phyloP scores from a whole-genome alignment of 78 protist species.

The Dictyostelium firmibasis region DNA sequence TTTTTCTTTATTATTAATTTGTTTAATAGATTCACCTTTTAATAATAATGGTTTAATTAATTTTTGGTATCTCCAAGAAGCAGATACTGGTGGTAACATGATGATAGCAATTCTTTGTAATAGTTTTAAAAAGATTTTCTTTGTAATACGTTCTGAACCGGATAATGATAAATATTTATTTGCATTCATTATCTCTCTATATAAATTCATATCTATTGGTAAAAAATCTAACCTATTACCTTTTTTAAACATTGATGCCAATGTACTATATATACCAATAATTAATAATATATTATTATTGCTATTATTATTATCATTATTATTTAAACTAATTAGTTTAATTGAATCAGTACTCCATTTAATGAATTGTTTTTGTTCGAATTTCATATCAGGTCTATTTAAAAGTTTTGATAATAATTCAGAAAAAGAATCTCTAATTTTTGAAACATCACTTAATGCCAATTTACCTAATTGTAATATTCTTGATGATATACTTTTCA shows the following conservation, averaged over 20 bases:
- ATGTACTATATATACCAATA: conserved; percentile 68
- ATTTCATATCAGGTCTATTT: conserved; percentile 81
- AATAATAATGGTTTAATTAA: conserved; percentile 38
- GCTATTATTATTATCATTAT: neutral
- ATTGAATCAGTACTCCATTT: neutral
- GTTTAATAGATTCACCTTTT: neutral
- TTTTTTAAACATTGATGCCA: conserved; percentile 80
- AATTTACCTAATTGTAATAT: neutral
- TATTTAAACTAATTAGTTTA: neutral
- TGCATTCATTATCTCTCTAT: neutral
- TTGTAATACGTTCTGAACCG: conserved; percentile 16
- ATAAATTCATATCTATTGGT: neutral
- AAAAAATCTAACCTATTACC: conserved; percentile 86
- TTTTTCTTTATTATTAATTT: neutral
- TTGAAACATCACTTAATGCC: conserved; percentile 1
- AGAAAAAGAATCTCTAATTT: conserved; percentile 17
- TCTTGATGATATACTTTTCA: conserved; percentile 7
- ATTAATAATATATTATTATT: neutral
- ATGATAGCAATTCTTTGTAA: conserved; percentile 93
- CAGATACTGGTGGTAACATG: conserved; percentile 84
- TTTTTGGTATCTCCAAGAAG: conserved; percentile 92
- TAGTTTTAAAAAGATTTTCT: conserved; percentile 82
- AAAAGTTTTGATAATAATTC: conserved; percentile 37
- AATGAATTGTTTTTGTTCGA: conserved; percentile 59
- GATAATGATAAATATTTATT: neutral